Evolutionary conservation across 352 stramenopile species (phyloP).

Genomic region (Globisporangium cederbergense): DNA sequence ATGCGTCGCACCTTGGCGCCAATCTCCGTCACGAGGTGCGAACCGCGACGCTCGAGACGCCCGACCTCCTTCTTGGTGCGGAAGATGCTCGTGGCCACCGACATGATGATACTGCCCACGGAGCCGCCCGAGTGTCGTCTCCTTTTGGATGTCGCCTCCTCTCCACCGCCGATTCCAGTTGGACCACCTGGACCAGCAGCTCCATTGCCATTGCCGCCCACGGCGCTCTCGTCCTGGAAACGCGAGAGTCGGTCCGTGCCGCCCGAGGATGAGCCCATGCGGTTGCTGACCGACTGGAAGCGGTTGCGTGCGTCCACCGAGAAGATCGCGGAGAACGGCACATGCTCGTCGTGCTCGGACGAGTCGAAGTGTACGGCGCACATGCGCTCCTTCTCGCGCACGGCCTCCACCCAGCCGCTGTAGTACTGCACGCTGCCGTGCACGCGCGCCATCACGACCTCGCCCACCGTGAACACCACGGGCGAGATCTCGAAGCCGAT

Average conservation of each 20-base stretch:
- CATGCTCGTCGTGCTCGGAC: constrained; percentile 50
- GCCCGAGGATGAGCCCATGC: constrained; percentile 40
- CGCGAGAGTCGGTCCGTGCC: constrained; percentile 16
- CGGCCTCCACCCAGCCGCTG: constrained; percentile 46
- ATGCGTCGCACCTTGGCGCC: constrained; percentile 20
- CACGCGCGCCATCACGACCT: constrained; percentile 59
- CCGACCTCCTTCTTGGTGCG: constrained; percentile 30
- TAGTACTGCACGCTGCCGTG: constrained; percentile 59
- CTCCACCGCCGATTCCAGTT: not conserved
- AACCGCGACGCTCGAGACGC: constrained; percentile 33
- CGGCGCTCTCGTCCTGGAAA: constrained; percentile 16
- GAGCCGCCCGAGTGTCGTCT: constrained; percentile 50
- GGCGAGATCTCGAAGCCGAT: constrained; percentile 70
- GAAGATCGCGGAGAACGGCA: constrained; percentile 71
- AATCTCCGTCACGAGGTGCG: constrained; percentile 41
- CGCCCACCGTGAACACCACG: constrained; percentile 46
- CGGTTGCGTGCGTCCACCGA: constrained; percentile 50
- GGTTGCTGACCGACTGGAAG: constrained; percentile 34
- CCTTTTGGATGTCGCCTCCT: not conserved
- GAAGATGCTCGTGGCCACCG: constrained; percentile 48
- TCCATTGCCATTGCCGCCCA: not conserved
- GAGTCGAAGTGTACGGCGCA: constrained; percentile 74
- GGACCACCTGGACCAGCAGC: not conserved
- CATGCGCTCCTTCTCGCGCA: constrained; percentile 53
- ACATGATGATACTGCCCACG: constrained; percentile 60